Evolutionary conservation across 192 early-diverging fungal species (phyloP).

Genomic region (Gaertneriomyces semiglobifer): DNA sequence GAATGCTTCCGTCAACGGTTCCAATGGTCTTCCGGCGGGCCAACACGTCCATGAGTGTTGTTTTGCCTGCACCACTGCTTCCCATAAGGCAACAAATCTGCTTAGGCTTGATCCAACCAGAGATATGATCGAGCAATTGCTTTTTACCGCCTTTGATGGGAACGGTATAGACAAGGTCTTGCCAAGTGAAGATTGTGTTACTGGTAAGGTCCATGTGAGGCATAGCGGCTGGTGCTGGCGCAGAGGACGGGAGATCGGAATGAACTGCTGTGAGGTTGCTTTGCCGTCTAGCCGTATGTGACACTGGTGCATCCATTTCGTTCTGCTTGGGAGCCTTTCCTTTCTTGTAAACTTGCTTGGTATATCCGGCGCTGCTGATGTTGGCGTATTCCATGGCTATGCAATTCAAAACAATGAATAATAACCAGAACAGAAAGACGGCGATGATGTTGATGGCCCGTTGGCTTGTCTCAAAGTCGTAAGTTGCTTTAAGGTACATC

Average conservation of each 20-base stretch:
- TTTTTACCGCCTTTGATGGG: constrained; percentile 47
- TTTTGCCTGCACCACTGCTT: constrained; percentile 41
- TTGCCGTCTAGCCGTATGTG: background rate
- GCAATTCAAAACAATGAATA: constrained; percentile 28
- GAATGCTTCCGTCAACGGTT: constrained; percentile 45
- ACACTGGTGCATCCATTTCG: background rate
- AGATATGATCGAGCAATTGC: constrained; percentile 64
- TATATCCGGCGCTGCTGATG: constrained; percentile 52
- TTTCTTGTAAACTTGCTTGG: constrained; percentile 53
- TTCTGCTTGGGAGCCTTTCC: constrained; percentile 23
- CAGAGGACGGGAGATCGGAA: background rate
- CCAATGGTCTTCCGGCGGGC: constrained; percentile 56
- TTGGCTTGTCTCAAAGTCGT: constrained; percentile 22
- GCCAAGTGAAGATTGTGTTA: constrained; percentile 64
- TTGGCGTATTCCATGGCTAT: constrained; percentile 58
- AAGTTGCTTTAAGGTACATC: no score
- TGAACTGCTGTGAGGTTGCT: background rate
- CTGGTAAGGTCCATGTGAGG: background rate
- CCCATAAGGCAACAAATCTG: constrained; percentile 70
- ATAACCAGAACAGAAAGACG: constrained; percentile 18
- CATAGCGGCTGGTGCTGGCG: constrained; percentile 1
- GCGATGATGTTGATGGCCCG: constrained; percentile 30
- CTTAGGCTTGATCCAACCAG: constrained; percentile 70
- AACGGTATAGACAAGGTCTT: constrained; percentile 58
- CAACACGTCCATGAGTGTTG: constrained; percentile 41